Base-by-base conservation (phyloP, 257 asterid genomes). In the Perilla frutescens region DNA sequence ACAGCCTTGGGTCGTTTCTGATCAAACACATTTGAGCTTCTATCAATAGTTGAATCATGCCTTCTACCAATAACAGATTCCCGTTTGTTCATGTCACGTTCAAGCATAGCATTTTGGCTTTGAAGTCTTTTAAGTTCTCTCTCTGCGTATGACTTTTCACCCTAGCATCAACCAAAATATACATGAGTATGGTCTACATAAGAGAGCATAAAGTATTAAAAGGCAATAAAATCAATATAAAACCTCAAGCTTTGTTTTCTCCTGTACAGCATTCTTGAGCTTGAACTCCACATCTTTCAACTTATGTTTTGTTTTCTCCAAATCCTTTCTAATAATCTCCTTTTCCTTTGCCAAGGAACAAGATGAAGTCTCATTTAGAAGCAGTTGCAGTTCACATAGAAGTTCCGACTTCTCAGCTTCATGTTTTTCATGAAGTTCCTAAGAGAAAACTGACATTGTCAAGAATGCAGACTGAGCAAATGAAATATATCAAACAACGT, bases 241-340 rank as follows among this genome's bases (percentile, higher is more conserved):
- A 62, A 94, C 99, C 99, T 95, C 98, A 73, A 95, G 96, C 75
- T 90, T 95, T 75, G 96, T 95, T 86, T 89, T 92, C 82, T 91
- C 99, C 83, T 94, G 99, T 54, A 91, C 81, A 36, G 83, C 81
- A 79, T 85, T 94, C 88, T 85, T 90, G 75, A 90, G 90, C 89
- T 94, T 94, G 81, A 78, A 87, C 73, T 91, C 99, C 29, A 85
- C 86, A 66, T 94, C 99, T 87, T 84, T 90, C 76, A 90, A 76
- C 87, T 87, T 95, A 62, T 67, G 62, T 85, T 89, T 95, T 64
- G 97, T 88, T 85, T 89, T 91, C 85, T 91, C 98, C 77, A 95
- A 81, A 68, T 95, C 99, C 80, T 91, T 95, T 82, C 98, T 82
- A 59, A 87, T 81, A 71, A 71, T 79, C 84, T 91, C 99, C 84